Evolutionary conservation across 1,139 yeast species (phyloP).

Genomic region (Yarrowia galli): DNA sequence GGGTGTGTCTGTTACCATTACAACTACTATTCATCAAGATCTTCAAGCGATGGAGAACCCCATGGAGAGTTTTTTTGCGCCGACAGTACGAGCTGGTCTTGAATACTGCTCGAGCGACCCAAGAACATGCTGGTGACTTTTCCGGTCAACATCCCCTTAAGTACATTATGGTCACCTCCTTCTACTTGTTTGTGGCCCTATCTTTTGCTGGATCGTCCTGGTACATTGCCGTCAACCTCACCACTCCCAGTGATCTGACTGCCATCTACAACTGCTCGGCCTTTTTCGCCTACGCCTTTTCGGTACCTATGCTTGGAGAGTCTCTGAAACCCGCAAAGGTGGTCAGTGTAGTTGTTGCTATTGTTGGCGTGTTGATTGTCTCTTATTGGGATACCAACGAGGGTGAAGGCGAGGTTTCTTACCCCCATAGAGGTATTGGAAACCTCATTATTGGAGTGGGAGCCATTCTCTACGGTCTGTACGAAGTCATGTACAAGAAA

Average conservation of each 20-base stretch:
- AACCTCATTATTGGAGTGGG: slow-evolving; percentile 76
- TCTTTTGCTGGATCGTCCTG: slow-evolving; percentile 84
- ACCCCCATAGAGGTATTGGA: slow-evolving; percentile 73
- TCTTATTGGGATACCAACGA: slow-evolving; percentile 65
- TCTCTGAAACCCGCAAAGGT: slow-evolving; percentile 69
- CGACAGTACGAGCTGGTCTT: slow-evolving; percentile 51
- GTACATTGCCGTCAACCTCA: slow-evolving; percentile 83
- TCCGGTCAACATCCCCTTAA: slow-evolving; percentile 53
- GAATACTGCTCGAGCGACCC: slow-evolving; percentile 52
- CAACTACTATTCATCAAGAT: slow-evolving; percentile 58
- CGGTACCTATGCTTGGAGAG: slow-evolving; percentile 74
- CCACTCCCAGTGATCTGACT: slow-evolving; percentile 86
- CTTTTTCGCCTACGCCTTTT: slow-evolving; percentile 84
- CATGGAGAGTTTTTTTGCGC: slow-evolving; percentile 53
- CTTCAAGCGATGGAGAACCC: slow-evolving; percentile 48
- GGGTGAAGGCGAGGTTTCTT: slow-evolving; percentile 43
- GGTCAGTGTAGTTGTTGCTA: slow-evolving; percentile 72
- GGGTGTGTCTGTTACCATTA: slow-evolving; percentile 78
- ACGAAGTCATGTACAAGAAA: slow-evolving; percentile 83
- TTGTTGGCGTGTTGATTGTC: slow-evolving; percentile 77
- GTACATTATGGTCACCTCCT: slow-evolving; percentile 57
- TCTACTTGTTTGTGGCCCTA: slow-evolving; percentile 62
- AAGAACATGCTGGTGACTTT: slow-evolving; percentile 43
- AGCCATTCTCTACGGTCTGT: slow-evolving; percentile 83
- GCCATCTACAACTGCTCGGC: slow-evolving; percentile 92